A percentile compares a stretch with the other conserved stretches of the same genome.
Conservation (phyloP, 495 filamentous ascomycete genomes). For the Xylaria castorea region DNA sequence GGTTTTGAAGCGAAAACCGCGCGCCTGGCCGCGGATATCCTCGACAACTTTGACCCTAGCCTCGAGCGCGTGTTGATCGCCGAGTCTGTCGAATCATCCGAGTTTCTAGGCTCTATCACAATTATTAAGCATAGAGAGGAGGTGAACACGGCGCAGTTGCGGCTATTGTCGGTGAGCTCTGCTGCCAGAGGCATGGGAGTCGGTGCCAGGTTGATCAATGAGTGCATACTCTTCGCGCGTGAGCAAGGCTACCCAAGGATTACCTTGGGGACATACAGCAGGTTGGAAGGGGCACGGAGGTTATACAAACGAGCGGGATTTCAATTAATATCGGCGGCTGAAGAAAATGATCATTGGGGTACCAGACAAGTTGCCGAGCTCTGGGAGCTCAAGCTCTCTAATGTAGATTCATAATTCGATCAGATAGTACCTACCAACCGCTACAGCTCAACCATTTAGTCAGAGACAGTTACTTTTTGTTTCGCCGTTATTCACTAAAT, state of each 20-base stretch:
- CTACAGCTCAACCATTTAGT: not conserved
- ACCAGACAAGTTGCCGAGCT: not conserved
- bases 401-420: not conserved
- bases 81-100: not conserved
- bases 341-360: conserved; percentile 8
- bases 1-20: conserved; percentile 7
- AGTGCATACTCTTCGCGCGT: conserved; percentile 16
- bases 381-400: conserved; percentile 4
- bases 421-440: not conserved
- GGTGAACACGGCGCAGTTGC: conserved; percentile 14
- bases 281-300: conserved; percentile 11
- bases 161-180: conserved; percentile 2
- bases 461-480: not conserved
- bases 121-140: conserved; percentile 10
- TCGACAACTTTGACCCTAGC: conserved; percentile 11
- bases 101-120: conserved; percentile 17
- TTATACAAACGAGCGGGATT: conserved; percentile 16
- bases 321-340: not conserved
- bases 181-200: conserved; percentile 15
- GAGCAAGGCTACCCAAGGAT: conserved; percentile 9
- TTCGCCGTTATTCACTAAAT: not conserved
- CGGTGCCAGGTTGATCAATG: not conserved
- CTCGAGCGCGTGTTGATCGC: conserved; percentile 6
- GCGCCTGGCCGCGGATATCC: conserved; percentile 1
- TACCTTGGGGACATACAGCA: conserved; percentile 5